phyloP scores from a whole-genome alignment of 345 rosid genomes.

The Barbarea vulgaris region DNA sequence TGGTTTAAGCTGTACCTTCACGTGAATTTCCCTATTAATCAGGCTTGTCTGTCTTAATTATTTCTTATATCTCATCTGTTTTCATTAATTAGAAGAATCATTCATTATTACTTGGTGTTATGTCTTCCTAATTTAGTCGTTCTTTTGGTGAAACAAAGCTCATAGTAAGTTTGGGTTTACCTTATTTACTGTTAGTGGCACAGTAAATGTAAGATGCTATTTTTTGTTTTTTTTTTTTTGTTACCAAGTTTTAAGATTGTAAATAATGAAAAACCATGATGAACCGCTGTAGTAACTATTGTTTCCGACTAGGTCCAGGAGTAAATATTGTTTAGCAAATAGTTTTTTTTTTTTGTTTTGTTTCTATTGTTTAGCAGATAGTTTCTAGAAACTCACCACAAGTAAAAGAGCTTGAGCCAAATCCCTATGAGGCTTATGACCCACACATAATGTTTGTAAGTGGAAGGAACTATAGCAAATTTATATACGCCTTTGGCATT shows the following conservation, averaged over 20 bases:
- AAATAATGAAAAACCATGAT: too few relatives aligned
- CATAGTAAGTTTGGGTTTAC: too few relatives aligned
- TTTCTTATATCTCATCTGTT: neutral
- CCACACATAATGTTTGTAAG: neutral
- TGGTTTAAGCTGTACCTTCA: constrained; percentile 39
- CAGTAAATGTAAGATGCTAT: too few relatives aligned
- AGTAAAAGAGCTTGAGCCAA: neutral
- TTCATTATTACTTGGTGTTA: neutral
- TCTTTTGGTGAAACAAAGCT: neutral
- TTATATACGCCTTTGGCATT: neutral
- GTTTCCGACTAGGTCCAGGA: neutral
- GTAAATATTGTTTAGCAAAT: neutral
- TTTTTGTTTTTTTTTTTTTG: neutral
- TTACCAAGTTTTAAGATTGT: neutral
- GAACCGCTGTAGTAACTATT: neutral
- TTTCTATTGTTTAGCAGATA: neutral
- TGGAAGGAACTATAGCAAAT: neutral
- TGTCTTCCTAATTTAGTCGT: constrained; percentile 23
- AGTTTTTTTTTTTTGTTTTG: neutral
- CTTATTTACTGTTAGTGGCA: too few relatives aligned
- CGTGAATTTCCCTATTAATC: constrained; percentile 33
- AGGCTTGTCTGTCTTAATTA: constrained; percentile 16
- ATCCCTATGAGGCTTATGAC: neutral
- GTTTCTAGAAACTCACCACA: neutral
- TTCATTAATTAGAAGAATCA: constrained; percentile 8